These are phyloP conservation scores for Ustilago trichophora DNA, from an alignment of 1,284 basidiomycete species.

Conservation along the genomic window DNA sequence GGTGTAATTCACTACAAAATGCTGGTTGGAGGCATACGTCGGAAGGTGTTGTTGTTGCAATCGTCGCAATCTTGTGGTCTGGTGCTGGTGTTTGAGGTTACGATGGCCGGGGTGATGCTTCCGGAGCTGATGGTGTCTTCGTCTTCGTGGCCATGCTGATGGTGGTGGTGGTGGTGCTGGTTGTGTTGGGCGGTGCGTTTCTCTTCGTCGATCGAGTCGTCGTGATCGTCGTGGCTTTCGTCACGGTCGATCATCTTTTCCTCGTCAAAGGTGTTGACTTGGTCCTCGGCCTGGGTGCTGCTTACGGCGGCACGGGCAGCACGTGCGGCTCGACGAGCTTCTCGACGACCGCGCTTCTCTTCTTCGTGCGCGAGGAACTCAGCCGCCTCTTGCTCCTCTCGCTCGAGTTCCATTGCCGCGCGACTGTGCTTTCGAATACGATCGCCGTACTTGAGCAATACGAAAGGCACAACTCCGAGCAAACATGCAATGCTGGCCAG, in stretches of 20 bases:
- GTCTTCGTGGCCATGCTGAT: background rate
- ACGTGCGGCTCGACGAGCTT: constrained; percentile 15
- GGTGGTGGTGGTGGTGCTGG: no score
- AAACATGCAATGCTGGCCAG: constrained; percentile 52
- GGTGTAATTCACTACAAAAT: no score
- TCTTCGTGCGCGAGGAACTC: constrained; percentile 22
- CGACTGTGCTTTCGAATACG: constrained; percentile 41
- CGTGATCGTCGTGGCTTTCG: background rate
- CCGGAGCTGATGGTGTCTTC: constrained; percentile 10
- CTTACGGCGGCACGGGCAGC: background rate
- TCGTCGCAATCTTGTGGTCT: constrained; percentile 21
- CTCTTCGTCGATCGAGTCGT: background rate
- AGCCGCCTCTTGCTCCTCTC: constrained; percentile 37
- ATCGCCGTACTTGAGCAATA: constrained; percentile 57
- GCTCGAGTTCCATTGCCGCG: constrained; percentile 47
- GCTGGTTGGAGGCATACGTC: constrained; percentile 36
- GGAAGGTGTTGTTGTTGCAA: constrained; percentile 34
- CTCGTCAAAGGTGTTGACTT: no score
- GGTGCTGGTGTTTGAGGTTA: background rate
- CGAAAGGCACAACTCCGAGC: constrained; percentile 59
- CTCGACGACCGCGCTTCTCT: constrained; percentile 22
- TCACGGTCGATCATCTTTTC: constrained; percentile 20
- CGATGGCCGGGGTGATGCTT: constrained; percentile 10
- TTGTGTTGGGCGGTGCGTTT: background rate
- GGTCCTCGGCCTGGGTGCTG: no score